These are phyloP conservation scores for Neofusicoccum umdonicola DNA, from an alignment of 2,329 filamentous ascomycete species.

Conservation along the genomic window DNA sequence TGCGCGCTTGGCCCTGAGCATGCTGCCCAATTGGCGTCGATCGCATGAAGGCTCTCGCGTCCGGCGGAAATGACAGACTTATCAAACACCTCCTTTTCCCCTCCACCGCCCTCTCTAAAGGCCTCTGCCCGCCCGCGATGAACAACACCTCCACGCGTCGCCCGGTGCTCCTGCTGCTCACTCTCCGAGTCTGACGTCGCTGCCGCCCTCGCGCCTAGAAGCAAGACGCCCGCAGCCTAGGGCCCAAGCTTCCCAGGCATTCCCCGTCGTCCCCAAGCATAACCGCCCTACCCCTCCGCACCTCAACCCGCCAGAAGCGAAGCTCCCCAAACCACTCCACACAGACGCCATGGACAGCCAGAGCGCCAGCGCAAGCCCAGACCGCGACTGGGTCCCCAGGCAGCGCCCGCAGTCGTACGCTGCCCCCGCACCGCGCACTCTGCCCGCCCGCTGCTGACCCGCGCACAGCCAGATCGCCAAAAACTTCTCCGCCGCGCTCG, in stretches of 20 bases:
- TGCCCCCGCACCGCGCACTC: slow-evolving; percentile 12
- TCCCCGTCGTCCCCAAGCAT: not conserved
- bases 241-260: slow-evolving; percentile 14
- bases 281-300: slow-evolving; percentile 9
- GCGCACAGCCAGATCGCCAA: slow-evolving; percentile 73
- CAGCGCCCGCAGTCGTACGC: slow-evolving; percentile 80
- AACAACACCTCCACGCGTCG: slow-evolving; percentile 11
- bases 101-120: slow-evolving; percentile 17
- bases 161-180: slow-evolving; percentile 15
- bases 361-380: slow-evolving; percentile 66
- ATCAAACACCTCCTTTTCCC: slow-evolving; percentile 28
- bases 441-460: slow-evolving; percentile 10
- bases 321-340: slow-evolving; percentile 16
- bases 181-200: slow-evolving; percentile 12
- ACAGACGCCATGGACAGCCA: slow-evolving; percentile 30
- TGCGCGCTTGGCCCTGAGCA: not conserved
- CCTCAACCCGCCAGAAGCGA: slow-evolving; percentile 17
- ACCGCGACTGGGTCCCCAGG: slow-evolving; percentile 77
- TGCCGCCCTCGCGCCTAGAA: not conserved
- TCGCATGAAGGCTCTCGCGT: slow-evolving; percentile 14
- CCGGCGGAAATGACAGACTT: slow-evolving; percentile 15
- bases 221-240: not conserved
- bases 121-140: slow-evolving; percentile 9
- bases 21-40: slow-evolving; percentile 10
- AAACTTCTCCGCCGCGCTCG: slow-evolving; percentile 81